Base-by-base conservation (phyloP, 345 rosid genomes). In the Schrenkiella parvula region DNA sequence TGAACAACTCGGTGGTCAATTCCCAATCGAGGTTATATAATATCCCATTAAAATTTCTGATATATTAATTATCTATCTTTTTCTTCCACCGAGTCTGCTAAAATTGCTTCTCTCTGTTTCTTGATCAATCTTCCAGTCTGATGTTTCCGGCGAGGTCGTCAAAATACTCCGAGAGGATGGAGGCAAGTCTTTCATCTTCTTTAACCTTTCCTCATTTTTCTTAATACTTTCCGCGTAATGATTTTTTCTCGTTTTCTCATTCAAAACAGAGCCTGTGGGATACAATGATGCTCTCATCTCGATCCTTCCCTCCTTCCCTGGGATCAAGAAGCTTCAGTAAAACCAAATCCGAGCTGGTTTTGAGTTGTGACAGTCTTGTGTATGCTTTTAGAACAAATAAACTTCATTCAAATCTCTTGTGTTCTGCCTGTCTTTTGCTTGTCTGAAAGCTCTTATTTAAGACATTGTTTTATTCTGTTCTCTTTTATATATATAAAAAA, bases 281-380 rank as follows among this genome's bases (percentile, higher is more conserved):
- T 89, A 87, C 46, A 86, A 87, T 8, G 98, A 93, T 78, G 85
- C 92, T 46, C 96, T 91, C 53, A 77, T 93, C 12, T 84, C 89
- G 12, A 80, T 93, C 78, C 91, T 91, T 52, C 97, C 97, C 4
- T 90, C 96, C 2, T 88, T 91, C 74, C 95, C 96, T 10, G 96
- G 92, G 69, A 89, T 93, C 73, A 93, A 93, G 91, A 85, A 85
- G 86, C 96, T 91, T 62, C 86, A 82, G 75, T 90, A 84, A 71
- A 28, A 60, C 21, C 41, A 28, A 21, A 50, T 21, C 31, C 22
- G 5, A 69, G 35, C 70, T 69, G 11, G 70, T 62, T 75, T 68
- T 60, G 58, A 41, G 64, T 75, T 32, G n/a, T 25, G 65, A 48
- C 51, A 75, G 23, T 50, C 41, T 42, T 75, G 57, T 68, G 74